phyloP scores from a whole-genome alignment of 495 filamentous ascomycete genomes.

The Mytilinidion resinicola region DNA sequence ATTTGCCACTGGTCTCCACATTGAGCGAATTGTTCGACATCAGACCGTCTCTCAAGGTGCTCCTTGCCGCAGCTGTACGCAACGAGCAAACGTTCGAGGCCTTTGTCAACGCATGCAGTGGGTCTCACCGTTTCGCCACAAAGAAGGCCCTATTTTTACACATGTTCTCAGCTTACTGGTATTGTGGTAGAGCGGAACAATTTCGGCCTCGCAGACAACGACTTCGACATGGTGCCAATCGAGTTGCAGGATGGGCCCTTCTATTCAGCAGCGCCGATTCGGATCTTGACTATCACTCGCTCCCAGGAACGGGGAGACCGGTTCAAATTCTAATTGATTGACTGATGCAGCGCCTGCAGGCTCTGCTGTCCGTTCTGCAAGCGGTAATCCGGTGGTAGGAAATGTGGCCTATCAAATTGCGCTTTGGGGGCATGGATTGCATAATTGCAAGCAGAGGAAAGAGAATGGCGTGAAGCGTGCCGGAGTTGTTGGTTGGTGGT shows the following conservation, averaged over 20 bases:
- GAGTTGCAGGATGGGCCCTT: conserved; percentile 28
- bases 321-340: conserved; percentile 11
- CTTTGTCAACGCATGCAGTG: conserved; percentile 55
- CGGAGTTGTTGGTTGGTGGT: too few species aligned
- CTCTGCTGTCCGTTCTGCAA: not conserved
- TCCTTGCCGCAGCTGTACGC: conserved; percentile 57
- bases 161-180: conserved; percentile 11
- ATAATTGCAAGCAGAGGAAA: not conserved
- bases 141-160: not conserved
- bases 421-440: too few species aligned
- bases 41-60: conserved; percentile 42
- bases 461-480: too few species aligned
- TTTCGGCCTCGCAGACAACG: conserved; percentile 27
- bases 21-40: conserved; percentile 49
- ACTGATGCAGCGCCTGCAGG: too few species aligned
- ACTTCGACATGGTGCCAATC: conserved; percentile 23
- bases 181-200: conserved; percentile 28
- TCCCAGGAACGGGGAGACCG: not conserved
- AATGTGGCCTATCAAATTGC: not conserved
- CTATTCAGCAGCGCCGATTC: conserved; percentile 33
- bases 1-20: conserved; percentile 53
- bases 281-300: conserved; percentile 30
- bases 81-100: conserved; percentile 56
- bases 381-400: not conserved
- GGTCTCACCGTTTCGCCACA: conserved; percentile 9